phyloP scores from a whole-genome alignment of 164 flowering plant genomes.

The Piper betle region DNA sequence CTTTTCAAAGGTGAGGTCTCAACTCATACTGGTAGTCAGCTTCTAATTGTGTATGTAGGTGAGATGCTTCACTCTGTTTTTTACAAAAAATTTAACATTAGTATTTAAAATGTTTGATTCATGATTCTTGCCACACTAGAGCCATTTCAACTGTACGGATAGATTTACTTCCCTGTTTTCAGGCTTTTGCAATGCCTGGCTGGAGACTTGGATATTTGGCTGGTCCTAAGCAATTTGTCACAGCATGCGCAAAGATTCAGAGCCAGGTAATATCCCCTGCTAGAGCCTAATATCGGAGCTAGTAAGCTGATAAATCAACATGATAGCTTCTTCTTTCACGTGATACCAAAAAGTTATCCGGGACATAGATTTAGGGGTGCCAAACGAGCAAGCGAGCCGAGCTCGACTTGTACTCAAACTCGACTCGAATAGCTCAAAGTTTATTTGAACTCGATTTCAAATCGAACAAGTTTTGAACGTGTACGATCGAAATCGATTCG shows the following conservation, averaged over 20 bases:
- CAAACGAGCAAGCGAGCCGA: too few species aligned
- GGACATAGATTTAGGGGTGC: too few species aligned
- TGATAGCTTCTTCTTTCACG: too few species aligned
- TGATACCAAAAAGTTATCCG: too few species aligned
- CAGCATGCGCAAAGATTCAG: constrained; percentile 82
- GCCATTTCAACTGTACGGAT: background rate
- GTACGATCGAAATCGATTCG: too few species aligned
- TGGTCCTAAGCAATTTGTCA: constrained; percentile 81
- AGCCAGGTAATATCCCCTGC: constrained; percentile 54
- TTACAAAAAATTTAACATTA: too few species aligned
- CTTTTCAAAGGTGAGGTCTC: constrained; percentile 66
- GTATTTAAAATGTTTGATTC: too few species aligned
- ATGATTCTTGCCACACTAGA: background rate
- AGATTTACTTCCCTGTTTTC: constrained; percentile 2
- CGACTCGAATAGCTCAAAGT: background rate
- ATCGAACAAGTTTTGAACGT: background rate
- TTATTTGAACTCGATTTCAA: too few species aligned
- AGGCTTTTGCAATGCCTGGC: constrained; percentile 99
- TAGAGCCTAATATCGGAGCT: background rate
- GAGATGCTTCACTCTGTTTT: background rate
- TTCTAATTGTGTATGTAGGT: too few species aligned
- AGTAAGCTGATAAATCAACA: background rate
- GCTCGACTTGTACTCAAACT: background rate
- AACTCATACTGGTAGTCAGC: background rate
- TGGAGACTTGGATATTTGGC: constrained; percentile 99